phyloP scores from a whole-genome alignment of 2,329 filamentous ascomycete species.

The Blumeria graminis region DNA sequence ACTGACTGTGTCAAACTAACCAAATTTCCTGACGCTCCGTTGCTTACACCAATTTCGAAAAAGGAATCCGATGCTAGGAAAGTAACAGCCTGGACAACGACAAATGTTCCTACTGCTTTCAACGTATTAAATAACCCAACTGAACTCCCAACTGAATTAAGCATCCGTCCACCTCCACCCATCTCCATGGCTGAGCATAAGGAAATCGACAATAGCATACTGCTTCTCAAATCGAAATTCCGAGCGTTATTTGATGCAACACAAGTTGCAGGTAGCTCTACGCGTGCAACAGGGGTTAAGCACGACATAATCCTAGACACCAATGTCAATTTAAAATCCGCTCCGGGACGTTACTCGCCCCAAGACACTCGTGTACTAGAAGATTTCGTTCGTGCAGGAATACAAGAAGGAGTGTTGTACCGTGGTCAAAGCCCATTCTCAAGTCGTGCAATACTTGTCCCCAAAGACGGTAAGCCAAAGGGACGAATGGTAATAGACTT shows the following conservation, averaged over 20 bases:
- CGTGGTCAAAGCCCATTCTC: not conserved
- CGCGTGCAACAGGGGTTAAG: not conserved
- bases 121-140: not conserved
- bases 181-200: not conserved
- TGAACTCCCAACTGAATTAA: not conserved
- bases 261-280: not conserved
- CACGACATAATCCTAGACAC: not conserved
- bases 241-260: not conserved
- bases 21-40: not conserved
- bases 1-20: not conserved
- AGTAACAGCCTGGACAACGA: not conserved
- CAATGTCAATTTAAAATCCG: not conserved
- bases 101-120: not conserved
- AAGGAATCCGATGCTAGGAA: not conserved
- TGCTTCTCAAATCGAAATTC: constrained; percentile 1
- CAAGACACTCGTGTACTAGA: not conserved
- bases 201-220: not conserved
- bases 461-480: not conserved
- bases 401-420: not conserved
- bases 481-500: constrained; percentile 1
- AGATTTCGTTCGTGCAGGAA: not conserved
- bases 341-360: not conserved
- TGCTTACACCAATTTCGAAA: not conserved
- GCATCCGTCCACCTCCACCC: not conserved
- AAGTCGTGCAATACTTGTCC: not conserved